Base-by-base conservation (phyloP, 2,329 filamentous ascomycete genomes). In the Fonsecaea multimorphosa region DNA sequence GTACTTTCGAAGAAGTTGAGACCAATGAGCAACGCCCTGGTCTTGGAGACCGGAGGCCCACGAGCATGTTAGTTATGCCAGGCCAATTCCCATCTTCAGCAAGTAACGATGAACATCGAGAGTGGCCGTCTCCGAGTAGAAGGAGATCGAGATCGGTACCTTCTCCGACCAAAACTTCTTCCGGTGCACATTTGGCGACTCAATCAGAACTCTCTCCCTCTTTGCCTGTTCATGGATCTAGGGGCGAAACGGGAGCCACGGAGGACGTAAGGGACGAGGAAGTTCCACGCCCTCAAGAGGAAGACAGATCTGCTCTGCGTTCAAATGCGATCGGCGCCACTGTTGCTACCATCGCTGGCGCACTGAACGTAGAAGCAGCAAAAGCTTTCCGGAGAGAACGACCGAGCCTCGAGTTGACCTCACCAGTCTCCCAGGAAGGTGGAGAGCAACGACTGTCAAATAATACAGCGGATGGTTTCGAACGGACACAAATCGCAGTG, bases 1-100 rank as follows among this genome's bases (percentile, higher is more conserved):
- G 76, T 12, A 84, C 87, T 22, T 49, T 22, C 7, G 52, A 46
- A 9, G 52, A 63, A 24, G 44, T 36, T 1, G 61, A 63, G 34
- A 46, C 40, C 22, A 51, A 36, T 12, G 27, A 19, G n/a, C 16
- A 53, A 19, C 66, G 55, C 31, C 68, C 64, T 34, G 46, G 24
- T 1, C 54, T 64, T 16, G 64, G 61, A 31, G 38, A 51, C 11
- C 58, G 63, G 14, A 59, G 69, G 36, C 69, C 65, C 27, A 65
- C 66, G 29, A 71, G 68, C 36, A 70, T 71, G 70, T 49, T 70
- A 19, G 44, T 64, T 11, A 67, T 72, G 67, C 69, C 70, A 22
- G 70, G 70, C 34, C 61, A 65, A 14, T 71, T 68, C 51, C 65
- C 69, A 16, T 29, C 36, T 53, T 24, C 49, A 5, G 12, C 49